A percentile compares a stretch with the other conserved stretches of the same genome.
Conservation (phyloP, 2,329 filamentous ascomycete species). For the Colletotrichum australisinense region DNA sequence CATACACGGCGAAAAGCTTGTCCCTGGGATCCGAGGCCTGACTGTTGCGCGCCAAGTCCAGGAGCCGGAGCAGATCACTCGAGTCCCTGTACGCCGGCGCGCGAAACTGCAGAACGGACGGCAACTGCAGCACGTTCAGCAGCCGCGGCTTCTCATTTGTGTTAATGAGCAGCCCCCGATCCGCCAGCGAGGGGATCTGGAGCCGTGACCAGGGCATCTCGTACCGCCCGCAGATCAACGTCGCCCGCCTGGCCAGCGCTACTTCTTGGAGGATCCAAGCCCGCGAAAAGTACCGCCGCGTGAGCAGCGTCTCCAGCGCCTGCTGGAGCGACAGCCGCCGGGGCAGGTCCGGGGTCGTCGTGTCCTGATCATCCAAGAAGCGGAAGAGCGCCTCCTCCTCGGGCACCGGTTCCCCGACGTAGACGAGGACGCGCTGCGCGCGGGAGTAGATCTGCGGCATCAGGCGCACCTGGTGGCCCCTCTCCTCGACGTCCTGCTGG, state of each 20-base stretch:
- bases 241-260: constrained; percentile 32
- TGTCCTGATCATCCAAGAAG: background rate
- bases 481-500: constrained; percentile 34
- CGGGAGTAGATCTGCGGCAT: constrained; percentile 36
- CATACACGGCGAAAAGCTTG: constrained; percentile 41
- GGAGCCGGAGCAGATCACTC: constrained; percentile 1
- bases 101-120: background rate
- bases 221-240: background rate
- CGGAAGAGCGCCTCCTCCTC: background rate
- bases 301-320: background rate
- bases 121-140: background rate
- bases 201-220: constrained; percentile 19
- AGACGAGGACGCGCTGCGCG: constrained; percentile 29
- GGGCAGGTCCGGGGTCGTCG: background rate
- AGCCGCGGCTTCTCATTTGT: background rate
- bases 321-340: background rate
- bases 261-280: constrained; percentile 43
- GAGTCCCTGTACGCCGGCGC: constrained; percentile 5
- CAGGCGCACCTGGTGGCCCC: constrained; percentile 33
- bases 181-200: background rate
- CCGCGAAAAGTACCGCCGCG: constrained; percentile 9
- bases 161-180: background rate
- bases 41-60: background rate
- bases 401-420: constrained; percentile 37
- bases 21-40: constrained; percentile 40